Percentiles rank a stretch among this genome's conserved stretches.
Evolutionary conservation across 1,284 basidiomycete genomes (phyloP).

Genomic region (Exobasidium rhododendri): DNA sequence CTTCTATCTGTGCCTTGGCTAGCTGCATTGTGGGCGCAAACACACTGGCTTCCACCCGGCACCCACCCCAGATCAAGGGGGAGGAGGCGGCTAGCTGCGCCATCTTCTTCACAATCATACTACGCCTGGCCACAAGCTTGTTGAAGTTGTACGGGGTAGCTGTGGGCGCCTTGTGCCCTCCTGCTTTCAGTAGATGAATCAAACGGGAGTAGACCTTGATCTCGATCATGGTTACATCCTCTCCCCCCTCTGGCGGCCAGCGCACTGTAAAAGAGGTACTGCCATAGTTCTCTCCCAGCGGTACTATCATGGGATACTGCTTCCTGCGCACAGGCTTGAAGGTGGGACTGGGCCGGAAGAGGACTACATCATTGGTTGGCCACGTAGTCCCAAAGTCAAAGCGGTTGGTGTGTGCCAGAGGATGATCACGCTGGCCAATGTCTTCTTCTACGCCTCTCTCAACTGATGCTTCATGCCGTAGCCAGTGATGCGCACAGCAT

Average conservation of each 20-base stretch:
- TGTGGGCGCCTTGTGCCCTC: not conserved
- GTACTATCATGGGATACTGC: not conserved
- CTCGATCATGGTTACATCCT: not conserved
- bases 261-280: not conserved
- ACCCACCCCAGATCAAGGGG: not conserved
- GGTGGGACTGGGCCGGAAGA: not conserved
- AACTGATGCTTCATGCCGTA: not conserved
- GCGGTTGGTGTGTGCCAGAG: not conserved
- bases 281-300: not conserved
- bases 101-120: not conserved
- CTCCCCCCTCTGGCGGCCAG: not conserved
- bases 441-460: not conserved
- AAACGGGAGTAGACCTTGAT: not conserved
- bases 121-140: not conserved
- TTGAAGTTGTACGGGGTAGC: not conserved
- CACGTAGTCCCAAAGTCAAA: not conserved
- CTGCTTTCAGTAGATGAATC: not conserved
- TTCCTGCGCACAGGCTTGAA: not conserved
- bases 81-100: not conserved
- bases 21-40: not conserved
- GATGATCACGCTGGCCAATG: not conserved
- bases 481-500: not conserved
- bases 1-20: not conserved
- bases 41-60: not conserved
- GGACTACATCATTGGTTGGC: too few species aligned